Conservation (phyloP, 305 asterid species). For the Stenogyne calaminthoides region DNA sequence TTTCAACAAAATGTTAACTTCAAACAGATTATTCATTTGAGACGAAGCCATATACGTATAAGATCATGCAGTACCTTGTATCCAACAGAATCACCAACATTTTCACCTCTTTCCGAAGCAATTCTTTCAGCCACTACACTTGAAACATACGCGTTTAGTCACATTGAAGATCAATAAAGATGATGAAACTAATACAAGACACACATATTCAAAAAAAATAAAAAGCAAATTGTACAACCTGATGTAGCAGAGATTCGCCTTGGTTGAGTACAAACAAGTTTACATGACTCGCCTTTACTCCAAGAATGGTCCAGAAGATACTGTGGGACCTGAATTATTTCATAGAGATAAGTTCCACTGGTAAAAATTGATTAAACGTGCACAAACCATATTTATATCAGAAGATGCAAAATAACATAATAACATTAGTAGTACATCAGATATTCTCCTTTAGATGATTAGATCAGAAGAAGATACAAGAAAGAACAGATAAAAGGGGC, state of each 20-base stretch:
- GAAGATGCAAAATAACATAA: background rate
- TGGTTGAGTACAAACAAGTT: conserved; percentile 94
- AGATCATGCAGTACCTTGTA: conserved; percentile 69
- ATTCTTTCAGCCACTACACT: conserved; percentile 94
- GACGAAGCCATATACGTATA: background rate
- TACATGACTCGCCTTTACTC: conserved; percentile 82
- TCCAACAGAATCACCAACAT: conserved; percentile 84
- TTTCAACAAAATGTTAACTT: background rate
- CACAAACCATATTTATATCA: background rate
- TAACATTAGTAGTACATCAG: conserved; percentile 6
- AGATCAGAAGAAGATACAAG: conserved; percentile 2
- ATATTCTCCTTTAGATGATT: conserved; percentile 7
- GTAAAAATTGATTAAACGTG: conserved; percentile 8
- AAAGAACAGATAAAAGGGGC: conserved; percentile 19
- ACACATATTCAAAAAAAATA: conserved; percentile 10
- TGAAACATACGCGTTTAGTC: conserved; percentile 33
- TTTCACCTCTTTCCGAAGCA: conserved; percentile 95
- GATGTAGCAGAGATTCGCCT: conserved; percentile 95
- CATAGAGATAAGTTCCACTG: conserved; percentile 19
- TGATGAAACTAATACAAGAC: background rate
- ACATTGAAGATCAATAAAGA: conserved; percentile 30
- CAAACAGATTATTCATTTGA: background rate
- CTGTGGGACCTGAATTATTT: conserved; percentile 80
- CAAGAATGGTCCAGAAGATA: conserved; percentile 86
- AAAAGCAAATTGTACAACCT: conserved; percentile 48